phyloP scores from a whole-genome alignment of 1,284 basidiomycete species.

The Leccinum laetum region DNA sequence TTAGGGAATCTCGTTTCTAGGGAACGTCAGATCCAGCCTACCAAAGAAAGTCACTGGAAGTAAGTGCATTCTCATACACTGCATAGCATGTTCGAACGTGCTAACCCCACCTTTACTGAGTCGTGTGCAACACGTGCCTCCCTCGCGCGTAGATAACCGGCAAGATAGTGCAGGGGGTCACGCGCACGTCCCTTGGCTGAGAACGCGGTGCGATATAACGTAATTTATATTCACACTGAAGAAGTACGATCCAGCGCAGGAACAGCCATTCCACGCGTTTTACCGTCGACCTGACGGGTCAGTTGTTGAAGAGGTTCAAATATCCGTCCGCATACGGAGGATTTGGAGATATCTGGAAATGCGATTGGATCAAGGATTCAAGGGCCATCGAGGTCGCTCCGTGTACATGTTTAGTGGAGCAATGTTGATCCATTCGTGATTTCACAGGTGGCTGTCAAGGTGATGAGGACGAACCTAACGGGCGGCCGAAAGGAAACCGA shows the following conservation, averaged over 20 bases:
- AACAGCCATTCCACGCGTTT: slow-evolving; percentile 1
- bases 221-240: background rate
- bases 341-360: slow-evolving; percentile 30
- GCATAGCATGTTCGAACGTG: background rate
- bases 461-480: slow-evolving; percentile 21
- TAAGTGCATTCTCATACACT: background rate
- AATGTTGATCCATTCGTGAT: background rate
- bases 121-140: background rate
- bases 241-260: background rate
- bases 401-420: too few species aligned
- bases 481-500: slow-evolving; percentile 3
- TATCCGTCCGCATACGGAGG: slow-evolving; percentile 28
- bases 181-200: background rate
- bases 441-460: slow-evolving; percentile 25
- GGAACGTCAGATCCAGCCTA: background rate
- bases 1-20: background rate
- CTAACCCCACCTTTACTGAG: slow-evolving; percentile 1
- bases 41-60: slow-evolving; percentile 3
- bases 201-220: slow-evolving; percentile 6
- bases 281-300: slow-evolving; percentile 18
- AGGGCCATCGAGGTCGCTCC: slow-evolving; percentile 17
- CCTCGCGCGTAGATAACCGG: background rate
- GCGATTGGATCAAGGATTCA: slow-evolving; percentile 19
- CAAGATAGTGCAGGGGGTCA: background rate
- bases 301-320: slow-evolving; percentile 15